Percentiles rank a stretch among this genome's conserved stretches.
Evolutionary conservation across 1,284 basidiomycete species (phyloP).

Genomic region (Microbotryomycetes sp.): DNA sequence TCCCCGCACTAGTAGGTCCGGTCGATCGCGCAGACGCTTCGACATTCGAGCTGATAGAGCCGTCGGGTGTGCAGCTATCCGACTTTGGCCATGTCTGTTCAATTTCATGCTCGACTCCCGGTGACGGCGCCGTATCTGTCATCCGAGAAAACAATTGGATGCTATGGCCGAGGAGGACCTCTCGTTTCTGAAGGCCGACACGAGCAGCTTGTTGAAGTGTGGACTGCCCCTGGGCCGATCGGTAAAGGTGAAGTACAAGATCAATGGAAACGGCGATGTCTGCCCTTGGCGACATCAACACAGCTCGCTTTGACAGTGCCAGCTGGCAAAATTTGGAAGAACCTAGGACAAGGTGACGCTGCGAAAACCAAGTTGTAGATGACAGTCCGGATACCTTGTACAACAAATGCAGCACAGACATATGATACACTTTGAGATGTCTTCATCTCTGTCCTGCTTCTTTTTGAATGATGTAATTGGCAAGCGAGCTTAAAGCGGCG

Average conservation of each 20-base stretch:
- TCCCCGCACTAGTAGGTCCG: not conserved
- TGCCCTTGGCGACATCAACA: not conserved
- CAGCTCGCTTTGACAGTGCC: slow-evolving; percentile 2
- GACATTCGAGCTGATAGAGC: too few relatives aligned
- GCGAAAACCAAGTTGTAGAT: not conserved
- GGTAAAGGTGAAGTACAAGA: slow-evolving; percentile 4
- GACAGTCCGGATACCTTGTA: not conserved
- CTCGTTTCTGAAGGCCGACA: slow-evolving; percentile 4
- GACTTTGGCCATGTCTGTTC: slow-evolving; percentile 5
- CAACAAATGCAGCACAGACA: not conserved
- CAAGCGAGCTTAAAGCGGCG: slow-evolving; percentile 59
- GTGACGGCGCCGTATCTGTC: slow-evolving; percentile 1
- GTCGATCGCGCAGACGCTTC: too few relatives aligned
- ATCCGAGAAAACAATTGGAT: not conserved
- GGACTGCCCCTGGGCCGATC: slow-evolving; percentile 7
- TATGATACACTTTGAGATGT: not conserved
- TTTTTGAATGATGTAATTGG: slow-evolving; percentile 53
- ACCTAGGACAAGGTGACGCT: not conserved
- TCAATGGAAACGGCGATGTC: not conserved
- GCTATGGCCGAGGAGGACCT: not conserved
- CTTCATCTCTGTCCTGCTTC: slow-evolving; percentile 24
- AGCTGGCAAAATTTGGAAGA: not conserved
- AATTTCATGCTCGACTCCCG: slow-evolving; percentile 5
- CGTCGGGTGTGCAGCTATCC: not conserved
- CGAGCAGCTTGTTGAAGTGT: slow-evolving; percentile 10